Base-by-base conservation (phyloP, 1,139 yeast species). In the Hyphopichia wangnamkhiaoensis region DNA sequence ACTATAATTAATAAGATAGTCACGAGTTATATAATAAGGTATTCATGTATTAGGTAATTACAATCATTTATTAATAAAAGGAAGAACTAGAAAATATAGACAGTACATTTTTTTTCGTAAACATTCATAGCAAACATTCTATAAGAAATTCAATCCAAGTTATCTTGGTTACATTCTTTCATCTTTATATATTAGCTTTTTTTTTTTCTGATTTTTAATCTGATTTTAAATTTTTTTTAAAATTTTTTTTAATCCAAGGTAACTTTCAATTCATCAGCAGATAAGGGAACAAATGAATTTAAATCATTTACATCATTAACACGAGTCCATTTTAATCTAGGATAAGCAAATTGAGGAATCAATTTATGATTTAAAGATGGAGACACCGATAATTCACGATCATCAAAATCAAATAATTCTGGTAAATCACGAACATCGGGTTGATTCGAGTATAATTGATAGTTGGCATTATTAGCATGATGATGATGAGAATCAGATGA, bases 391-490 rank as follows among this genome's bases (percentile, higher is more conserved):
- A 74, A 67, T 50, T 74, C 80, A 24, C 76, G 63, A 38, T 70
- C 74, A 52, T 72, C 74, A 49, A 74, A 74, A 54, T 74, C 79
- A 53, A 74, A 74, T 48, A 74, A 65, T 37, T 61, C 68, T 0
- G 80, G 80, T 52, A 74, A 59, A 27, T 63, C 62, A 42, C 65
- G 63, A 39, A 64, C 54, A 47, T 73, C 76, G 4, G 77, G 72
- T 47, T 70, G 74, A 39, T 54, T 53, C 23, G 65, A 60, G 42
- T 61, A 68, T 38, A 67, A 59, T 50, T 65, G 73, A 45, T 67
- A 64, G 47, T 62, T 65, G 23, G 72, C 73, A 37, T 58, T 56
- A 37, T 54, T 56, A 10, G 43, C 45, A 33, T 43, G 48, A 38
- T 45, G 44, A 25, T 40, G 41, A 30, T 31, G 37, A 24, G 37